Evolutionary conservation across 345 rosid genomes (phyloP).

Genomic region (Microcos paniculata): DNA sequence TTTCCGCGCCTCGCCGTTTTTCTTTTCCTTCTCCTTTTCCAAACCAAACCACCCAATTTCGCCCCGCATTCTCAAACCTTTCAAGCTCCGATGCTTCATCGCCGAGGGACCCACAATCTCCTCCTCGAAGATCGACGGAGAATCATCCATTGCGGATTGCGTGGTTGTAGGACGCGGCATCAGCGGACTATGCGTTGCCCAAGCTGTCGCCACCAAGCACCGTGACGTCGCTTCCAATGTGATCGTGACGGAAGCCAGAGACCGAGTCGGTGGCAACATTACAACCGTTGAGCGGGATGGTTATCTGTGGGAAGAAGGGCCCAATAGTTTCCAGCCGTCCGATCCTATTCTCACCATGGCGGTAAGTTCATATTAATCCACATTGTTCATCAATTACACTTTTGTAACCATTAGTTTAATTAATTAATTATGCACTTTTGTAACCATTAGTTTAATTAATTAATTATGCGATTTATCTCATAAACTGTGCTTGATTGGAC

Average conservation of each 20-base stretch:
- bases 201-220: constrained; percentile 83
- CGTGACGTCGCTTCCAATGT: constrained; percentile 56
- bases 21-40: constrained; percentile 36
- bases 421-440: no score
- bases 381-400: not conserved
- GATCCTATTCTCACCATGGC: constrained; percentile 92
- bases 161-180: constrained; percentile 88
- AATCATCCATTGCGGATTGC: constrained; percentile 53
- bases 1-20: constrained; percentile 41
- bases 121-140: constrained; percentile 41
- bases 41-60: constrained; percentile 18
- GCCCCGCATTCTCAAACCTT: constrained; percentile 25
- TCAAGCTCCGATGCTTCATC: constrained; percentile 66
- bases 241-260: constrained; percentile 83
- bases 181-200: constrained; percentile 91
- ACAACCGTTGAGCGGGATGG: constrained; percentile 80
- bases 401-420: no score
- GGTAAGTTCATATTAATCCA: constrained; percentile 38
- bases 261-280: constrained; percentile 87
- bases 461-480: constrained; percentile 29
- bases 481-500: constrained; percentile 13
- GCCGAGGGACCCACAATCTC: constrained; percentile 57
- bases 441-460: constrained; percentile 24
- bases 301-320: constrained; percentile 94
- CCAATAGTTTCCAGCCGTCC: constrained; percentile 95